These are phyloP conservation scores for Pythium rishiriense DNA, from an alignment of 352 stramenopile genomes.

Conservation along the genomic window DNA sequence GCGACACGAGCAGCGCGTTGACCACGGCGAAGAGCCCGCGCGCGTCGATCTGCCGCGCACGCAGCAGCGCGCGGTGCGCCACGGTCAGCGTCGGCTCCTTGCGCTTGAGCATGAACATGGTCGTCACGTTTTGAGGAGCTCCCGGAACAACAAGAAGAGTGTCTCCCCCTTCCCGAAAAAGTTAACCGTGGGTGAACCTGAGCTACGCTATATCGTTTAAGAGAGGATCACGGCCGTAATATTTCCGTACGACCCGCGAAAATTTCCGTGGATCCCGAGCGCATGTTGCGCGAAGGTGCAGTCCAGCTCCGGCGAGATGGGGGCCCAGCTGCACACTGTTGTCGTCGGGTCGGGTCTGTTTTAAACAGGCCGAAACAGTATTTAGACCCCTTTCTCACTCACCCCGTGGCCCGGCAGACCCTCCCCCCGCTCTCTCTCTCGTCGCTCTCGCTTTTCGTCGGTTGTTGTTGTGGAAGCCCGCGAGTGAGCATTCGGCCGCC, in stretches of 20 bases:
- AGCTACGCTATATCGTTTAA: neutral
- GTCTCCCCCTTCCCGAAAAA: constrained; percentile 7
- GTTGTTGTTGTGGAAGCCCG: neutral
- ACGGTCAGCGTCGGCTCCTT: constrained; percentile 19
- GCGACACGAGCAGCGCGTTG: constrained; percentile 56
- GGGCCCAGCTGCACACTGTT: neutral
- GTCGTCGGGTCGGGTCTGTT: neutral
- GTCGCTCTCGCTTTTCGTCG: neutral
- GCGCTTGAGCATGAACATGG: constrained; percentile 20
- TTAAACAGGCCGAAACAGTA: too few species aligned
- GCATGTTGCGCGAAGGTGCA: constrained; percentile 8
- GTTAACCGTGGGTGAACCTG: constrained; percentile 1
- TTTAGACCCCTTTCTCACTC: constrained; percentile 6
- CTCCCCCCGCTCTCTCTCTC: neutral
- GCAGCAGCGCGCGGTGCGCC: constrained; percentile 46
- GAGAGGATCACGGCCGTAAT: neutral
- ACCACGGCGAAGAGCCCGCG: constrained; percentile 42
- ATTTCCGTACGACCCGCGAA: neutral
- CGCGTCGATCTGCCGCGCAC: constrained; percentile 46
- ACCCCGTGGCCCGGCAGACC: neutral
- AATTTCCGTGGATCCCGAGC: constrained; percentile 1
- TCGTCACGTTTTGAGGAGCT: neutral
- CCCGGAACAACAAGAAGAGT: neutral
- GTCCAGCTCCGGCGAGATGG: neutral
- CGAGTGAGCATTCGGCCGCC: neutral